phyloP scores from a whole-genome alignment of 2,329 filamentous ascomycete species.

The Nothophaeocryptopus gaeumannii region DNA sequence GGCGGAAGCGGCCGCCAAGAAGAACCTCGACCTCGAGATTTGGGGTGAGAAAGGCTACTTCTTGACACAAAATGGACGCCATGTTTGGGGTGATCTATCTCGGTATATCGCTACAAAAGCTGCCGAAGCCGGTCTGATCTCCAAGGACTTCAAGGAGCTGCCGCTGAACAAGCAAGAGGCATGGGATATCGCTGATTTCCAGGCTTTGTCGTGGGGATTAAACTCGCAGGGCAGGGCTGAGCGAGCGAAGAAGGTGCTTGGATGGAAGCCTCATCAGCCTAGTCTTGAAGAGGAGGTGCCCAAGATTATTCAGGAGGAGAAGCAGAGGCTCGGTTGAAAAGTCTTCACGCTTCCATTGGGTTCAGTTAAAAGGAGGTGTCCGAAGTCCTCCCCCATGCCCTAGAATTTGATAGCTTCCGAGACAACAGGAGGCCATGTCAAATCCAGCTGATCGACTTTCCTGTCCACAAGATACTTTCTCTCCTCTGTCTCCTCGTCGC shows the following conservation, averaged over 20 bases:
- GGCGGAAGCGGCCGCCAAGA: conserved; percentile 32
- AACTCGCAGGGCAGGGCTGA: conserved; percentile 59
- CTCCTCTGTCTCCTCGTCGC: too few species aligned
- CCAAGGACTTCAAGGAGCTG: conserved; percentile 52
- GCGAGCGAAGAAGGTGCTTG: conserved; percentile 57
- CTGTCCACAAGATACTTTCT: neutral
- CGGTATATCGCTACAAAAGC: conserved; percentile 22
- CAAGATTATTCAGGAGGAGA: conserved; percentile 32
- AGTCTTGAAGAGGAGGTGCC: conserved; percentile 30
- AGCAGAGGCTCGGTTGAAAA: conserved; percentile 24
- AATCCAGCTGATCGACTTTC: too few species aligned
- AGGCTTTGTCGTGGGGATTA: conserved; percentile 57
- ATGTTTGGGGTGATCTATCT: conserved; percentile 52
- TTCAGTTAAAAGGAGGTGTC: too few species aligned
- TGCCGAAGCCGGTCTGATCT: conserved; percentile 46
- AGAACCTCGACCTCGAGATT: conserved; percentile 38
- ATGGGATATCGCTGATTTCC: conserved; percentile 47
- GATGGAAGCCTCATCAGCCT: conserved; percentile 54
- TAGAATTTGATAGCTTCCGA: too few species aligned
- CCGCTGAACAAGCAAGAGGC: conserved; percentile 51
- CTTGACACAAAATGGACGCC: conserved; percentile 61
- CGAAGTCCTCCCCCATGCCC: too few species aligned
- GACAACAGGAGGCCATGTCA: neutral
- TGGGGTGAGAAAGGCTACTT: conserved; percentile 67
- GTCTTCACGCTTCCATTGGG: too few species aligned